Evolutionary conservation across 108 stramenopile genomes (phyloP), one percentile per base, ranked within the genome.

Genomic region (Parietichytrium sp.): DNA sequence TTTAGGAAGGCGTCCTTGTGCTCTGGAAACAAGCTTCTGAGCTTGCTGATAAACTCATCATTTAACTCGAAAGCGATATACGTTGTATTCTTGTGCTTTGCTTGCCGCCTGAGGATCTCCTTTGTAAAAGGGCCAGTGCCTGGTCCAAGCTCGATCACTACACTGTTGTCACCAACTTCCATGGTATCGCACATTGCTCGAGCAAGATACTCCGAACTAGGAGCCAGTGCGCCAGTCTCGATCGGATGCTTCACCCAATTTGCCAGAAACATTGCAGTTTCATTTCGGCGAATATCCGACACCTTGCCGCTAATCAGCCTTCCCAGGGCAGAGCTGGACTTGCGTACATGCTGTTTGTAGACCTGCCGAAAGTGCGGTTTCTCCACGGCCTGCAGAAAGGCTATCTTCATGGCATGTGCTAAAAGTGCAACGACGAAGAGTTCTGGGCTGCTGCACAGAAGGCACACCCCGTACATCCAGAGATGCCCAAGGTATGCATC

Each of bases 291-390:
- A 25, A 72, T 45, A 16, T 72, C 61, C 13, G 13, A 23, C 1
- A 72, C 61, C 61, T 72, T 72, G 3, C 38, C n/a, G 8, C n/a
- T 12, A 20, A 72, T 72, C 13, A 42, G 38, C 1, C 61, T 33
- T 6, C 61, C 61, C 33, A 72, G 33, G 0, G 61, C 61, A 10
- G 61, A 23, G 13, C 38, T 45, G 7, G 36, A n/a, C 23, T 33
- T 72, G 61, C 61, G 61, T 20, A 72, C 61, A n/a, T 72, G 61
- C 61, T 72, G 61, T 27, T 72, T 72, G 42, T 72, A 72, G 10
- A 72, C 61, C 20, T 33, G 38, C 7, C 61, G 61, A 33, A 72
- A 20, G 42, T 72, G 61, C 38, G 61, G 61, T 25, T 72, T 72
- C 1, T 72, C 61, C 13, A 72, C 45, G 61, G 45, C 61, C 0